Percentiles rank a stretch among this genome's conserved stretches.
These are phyloP conservation scores for Fonsecaea erecta DNA, from an alignment of 2,329 filamentous ascomycete genomes.

Conservation along the genomic window DNA sequence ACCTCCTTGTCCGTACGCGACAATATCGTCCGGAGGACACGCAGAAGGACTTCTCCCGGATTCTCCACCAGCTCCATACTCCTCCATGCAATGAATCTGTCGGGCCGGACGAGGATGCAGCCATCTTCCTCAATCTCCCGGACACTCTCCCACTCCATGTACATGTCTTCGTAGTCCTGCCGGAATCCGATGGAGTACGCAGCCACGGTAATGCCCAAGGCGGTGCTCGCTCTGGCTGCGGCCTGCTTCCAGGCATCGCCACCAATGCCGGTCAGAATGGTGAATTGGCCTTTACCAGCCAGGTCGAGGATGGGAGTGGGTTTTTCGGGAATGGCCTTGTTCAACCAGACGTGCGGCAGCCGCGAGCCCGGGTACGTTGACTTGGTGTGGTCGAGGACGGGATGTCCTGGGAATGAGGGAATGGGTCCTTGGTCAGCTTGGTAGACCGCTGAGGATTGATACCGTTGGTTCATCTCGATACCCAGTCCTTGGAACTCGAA, in stretches of 20 bases:
- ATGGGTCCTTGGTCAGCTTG: conserved; percentile 47
- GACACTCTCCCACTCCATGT: conserved; percentile 61
- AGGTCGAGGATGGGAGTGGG: conserved; percentile 63
- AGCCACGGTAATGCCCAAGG: conserved; percentile 54
- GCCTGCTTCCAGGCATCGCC: conserved; percentile 60
- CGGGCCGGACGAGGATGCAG: conserved; percentile 60
- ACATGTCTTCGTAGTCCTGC: conserved; percentile 65
- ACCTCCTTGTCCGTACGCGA: not conserved
- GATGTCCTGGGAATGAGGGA: conserved; percentile 42
- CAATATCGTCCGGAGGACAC: not conserved
- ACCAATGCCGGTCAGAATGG: conserved; percentile 58
- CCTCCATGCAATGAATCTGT: conserved; percentile 64
- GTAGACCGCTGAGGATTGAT: conserved; percentile 52
- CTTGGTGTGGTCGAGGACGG: conserved; percentile 50
- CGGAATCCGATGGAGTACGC: conserved; percentile 60
- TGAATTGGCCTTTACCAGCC: conserved; percentile 60
- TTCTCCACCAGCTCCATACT: conserved; percentile 17
- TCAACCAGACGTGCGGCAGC: conserved; percentile 67
- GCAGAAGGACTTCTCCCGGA: not conserved
- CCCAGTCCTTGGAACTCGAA: conserved; percentile 62
- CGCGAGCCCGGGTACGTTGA: conserved; percentile 64
- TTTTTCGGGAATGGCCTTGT: conserved; percentile 50
- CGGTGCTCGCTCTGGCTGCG: conserved; percentile 45
- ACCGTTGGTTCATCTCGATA: conserved; percentile 64
- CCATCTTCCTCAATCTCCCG: conserved; percentile 62